phyloP scores from a whole-genome alignment of 2,329 filamentous ascomycete genomes.

The Bipolaris victoriae region DNA sequence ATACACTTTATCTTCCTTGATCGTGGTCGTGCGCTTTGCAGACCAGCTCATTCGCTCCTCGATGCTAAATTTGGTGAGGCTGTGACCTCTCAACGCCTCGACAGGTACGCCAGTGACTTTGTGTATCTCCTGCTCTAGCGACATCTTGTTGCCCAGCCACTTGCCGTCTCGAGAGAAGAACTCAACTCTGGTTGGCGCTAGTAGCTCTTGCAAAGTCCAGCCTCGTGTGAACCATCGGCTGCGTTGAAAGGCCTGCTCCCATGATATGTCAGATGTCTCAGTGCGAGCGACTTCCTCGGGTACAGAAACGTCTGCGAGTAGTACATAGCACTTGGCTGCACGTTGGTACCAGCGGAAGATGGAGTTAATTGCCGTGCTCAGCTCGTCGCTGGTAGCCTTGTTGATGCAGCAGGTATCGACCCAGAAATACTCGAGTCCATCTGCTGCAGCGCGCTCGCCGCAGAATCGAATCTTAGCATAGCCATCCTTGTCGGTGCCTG shows the following conservation, averaged over 20 bases:
- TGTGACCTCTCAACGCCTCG: constrained; percentile 6
- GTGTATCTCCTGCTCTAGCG: constrained; percentile 18
- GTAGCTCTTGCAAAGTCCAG: constrained; percentile 18
- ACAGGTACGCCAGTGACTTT: constrained; percentile 20
- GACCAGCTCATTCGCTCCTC: constrained; percentile 36
- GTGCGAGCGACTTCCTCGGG: constrained; percentile 8
- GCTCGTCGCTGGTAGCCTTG: constrained; percentile 2
- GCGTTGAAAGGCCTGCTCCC: constrained; percentile 14
- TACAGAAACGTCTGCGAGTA: constrained; percentile 20
- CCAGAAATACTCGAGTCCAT: constrained; percentile 9
- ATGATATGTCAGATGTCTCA: constrained; percentile 16
- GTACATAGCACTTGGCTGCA: constrained; percentile 18
- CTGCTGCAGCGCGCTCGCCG: constrained; percentile 14
- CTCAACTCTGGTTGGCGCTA: constrained; percentile 20
- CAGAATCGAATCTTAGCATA: constrained; percentile 21
- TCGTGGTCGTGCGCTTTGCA: constrained; percentile 27
- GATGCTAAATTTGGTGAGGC: constrained; percentile 20
- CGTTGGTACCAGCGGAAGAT: constrained; percentile 14
- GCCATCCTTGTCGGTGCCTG: constrained; percentile 18
- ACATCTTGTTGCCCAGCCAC: constrained; percentile 16
- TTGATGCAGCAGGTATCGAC: too few species aligned
- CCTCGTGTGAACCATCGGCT: constrained; percentile 8
- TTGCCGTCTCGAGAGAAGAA: constrained; percentile 26
- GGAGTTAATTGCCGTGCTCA: constrained; percentile 11
- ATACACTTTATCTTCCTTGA: constrained; percentile 32